Evolutionary conservation across 1,284 basidiomycete genomes (phyloP), one percentile per base, ranked within the genome.

Genomic region (Sporisorium scitamineum): DNA sequence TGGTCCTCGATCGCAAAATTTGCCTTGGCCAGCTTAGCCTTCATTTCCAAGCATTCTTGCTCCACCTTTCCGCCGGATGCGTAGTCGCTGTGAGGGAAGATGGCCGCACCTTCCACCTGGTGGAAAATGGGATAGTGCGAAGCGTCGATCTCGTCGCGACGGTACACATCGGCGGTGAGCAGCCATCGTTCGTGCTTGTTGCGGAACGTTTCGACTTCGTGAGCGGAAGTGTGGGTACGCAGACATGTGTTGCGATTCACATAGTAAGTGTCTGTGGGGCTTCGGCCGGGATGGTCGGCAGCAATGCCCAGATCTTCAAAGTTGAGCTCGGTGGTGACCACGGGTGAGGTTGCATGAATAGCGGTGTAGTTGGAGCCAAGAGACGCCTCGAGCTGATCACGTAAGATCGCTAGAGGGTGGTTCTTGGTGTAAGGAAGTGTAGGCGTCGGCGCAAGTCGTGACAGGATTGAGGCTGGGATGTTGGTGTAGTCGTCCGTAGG

Each of bases 121-220:
- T 99, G 97, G 86, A 99, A 99, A 48, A 97, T 93, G 20, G 97
- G 97, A 86, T 98, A 98, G 86, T 99, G 97, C 11, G 92, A 93
- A 22, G 90, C 90, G 87, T 99, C 97, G 76, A 99, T 99, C 87
- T 99, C 97, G 89, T 99, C 97, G 76, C 97, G 90, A 47, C 97
- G 88, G 87, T 98, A 99, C 51, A 99, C 97, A 87, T 99, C 97
- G n/a, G 97, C 95, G 1, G 95, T 93, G 54, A 99, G 89, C 34
- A 99, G 88, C 93, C 95, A 99, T 58, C 89, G 89, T 39, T 92
- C 90, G 78, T 92, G 88, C 5, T 93, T 93, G 39, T 88, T 87
- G 45, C 89, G 87, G 86, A 97, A 99, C 7, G 92, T 91, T 75
- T 96, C 94, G 37, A 99, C 93, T 87, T 99, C 96, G 86, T 99